Conservation (phyloP, 2,329 filamentous ascomycete species). For the Chrysoporthe puriensis region DNA sequence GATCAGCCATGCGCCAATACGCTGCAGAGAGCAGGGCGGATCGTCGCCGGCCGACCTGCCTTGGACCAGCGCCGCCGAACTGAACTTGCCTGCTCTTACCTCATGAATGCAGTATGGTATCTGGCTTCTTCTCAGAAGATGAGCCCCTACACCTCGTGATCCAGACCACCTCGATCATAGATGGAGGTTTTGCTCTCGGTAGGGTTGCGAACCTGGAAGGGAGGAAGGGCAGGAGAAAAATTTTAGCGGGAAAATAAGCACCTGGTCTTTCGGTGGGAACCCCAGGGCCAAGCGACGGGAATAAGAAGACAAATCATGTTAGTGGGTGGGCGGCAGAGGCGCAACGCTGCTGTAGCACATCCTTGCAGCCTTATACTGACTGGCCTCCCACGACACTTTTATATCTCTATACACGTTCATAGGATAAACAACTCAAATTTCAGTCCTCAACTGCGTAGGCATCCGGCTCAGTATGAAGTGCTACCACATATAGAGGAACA, state of each 20-base stretch:
- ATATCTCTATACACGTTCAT: background rate
- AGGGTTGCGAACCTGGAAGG: background rate
- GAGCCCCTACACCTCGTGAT: background rate
- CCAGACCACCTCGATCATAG: background rate
- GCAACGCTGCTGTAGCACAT: background rate
- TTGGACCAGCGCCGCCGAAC: background rate
- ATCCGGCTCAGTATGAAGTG: background rate
- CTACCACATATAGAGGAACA: background rate
- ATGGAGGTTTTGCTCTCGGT: background rate
- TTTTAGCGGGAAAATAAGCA: background rate
- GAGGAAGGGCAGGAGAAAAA: background rate
- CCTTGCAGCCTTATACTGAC: background rate
- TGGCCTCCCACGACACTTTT: background rate
- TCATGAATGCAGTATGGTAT: background rate
- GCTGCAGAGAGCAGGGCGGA: background rate
- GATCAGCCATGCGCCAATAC: background rate
- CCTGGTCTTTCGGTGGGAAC: background rate
- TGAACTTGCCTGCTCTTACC: constrained; percentile 3
- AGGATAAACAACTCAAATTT: too few relatives aligned
- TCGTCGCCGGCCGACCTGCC: background rate
- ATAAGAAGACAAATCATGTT: background rate
- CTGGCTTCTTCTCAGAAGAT: background rate
- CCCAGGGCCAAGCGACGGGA: background rate
- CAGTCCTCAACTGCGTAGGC: background rate
- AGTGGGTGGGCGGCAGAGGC: constrained; percentile 1